These are phyloP conservation scores for Plasmodium vivax DNA, from an alignment of 169 alveolate species.

Conservation along the genomic window DNA sequence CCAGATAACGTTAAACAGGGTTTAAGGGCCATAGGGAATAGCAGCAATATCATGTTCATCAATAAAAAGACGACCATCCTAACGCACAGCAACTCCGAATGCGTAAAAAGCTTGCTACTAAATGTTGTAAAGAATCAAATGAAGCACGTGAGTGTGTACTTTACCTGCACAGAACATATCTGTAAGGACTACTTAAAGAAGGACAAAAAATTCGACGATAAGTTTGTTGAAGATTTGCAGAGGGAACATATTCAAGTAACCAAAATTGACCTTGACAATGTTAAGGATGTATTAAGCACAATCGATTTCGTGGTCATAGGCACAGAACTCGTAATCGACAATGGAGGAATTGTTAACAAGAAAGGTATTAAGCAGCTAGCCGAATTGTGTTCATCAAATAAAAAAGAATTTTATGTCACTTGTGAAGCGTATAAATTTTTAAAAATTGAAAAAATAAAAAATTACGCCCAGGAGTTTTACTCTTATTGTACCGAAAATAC, in stretches of 20 bases:
- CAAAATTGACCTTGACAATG: conserved; percentile 18
- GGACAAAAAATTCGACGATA: conserved; percentile 53
- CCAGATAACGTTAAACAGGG: conserved; percentile 27
- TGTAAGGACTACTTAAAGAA: conserved; percentile 22
- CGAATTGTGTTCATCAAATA: conserved; percentile 55
- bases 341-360: conserved; percentile 65
- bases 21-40: conserved; percentile 24
- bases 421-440: conserved; percentile 69
- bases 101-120: conserved; percentile 55
- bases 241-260: conserved; percentile 44
- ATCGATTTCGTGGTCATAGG: conserved; percentile 67
- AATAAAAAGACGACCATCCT: conserved; percentile 32
- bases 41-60: conserved; percentile 30
- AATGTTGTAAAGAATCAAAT: conserved; percentile 42
- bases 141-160: conserved; percentile 42
- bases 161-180: conserved; percentile 28
- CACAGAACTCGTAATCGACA: conserved; percentile 65
- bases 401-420: conserved; percentile 60
- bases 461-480: conserved; percentile 22
- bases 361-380: conserved; percentile 49
- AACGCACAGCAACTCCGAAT: conserved; percentile 60
- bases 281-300: conserved; percentile 36
- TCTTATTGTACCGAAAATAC: conserved; percentile 40
- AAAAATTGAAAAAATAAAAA: conserved; percentile 46
- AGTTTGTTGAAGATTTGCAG: conserved; percentile 37